Evolutionary conservation across 305 asterid genomes (phyloP).

Genomic region (Lippia alba): DNA sequence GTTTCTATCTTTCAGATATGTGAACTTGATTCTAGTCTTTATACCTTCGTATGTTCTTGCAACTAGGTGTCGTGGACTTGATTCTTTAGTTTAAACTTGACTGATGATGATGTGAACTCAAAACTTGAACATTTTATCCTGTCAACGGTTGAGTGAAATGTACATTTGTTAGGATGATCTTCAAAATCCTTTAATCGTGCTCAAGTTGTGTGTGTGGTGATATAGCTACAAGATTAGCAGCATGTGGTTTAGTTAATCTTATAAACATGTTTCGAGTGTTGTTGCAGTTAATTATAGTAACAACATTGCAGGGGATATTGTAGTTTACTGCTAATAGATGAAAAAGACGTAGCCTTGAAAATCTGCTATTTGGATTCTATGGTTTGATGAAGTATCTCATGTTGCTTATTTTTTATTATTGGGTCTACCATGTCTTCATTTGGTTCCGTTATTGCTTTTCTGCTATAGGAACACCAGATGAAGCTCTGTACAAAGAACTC

Average conservation of each 20-base stretch:
- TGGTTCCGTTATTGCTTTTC: slow-evolving; percentile 21
- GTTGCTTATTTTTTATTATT: slow-evolving; percentile 10
- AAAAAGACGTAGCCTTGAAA: neutral
- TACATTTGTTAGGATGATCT: neutral
- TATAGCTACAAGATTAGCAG: slow-evolving; percentile 1
- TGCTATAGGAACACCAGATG: slow-evolving; percentile 51
- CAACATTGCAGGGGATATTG: neutral
- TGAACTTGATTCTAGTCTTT: neutral
- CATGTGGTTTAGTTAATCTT: slow-evolving; percentile 1
- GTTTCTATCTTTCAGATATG: neutral
- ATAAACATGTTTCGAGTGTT: slow-evolving; percentile 1
- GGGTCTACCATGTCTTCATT: neutral
- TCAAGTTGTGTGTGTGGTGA: neutral
- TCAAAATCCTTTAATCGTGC: neutral
- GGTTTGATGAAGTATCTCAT: slow-evolving; percentile 26
- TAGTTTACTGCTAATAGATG: neutral
- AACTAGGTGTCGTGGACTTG: neutral
- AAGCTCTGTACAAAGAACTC: slow-evolving; percentile 74
- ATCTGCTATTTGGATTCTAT: slow-evolving; percentile 17
- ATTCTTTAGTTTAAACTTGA: neutral
- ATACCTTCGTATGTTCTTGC: neutral
- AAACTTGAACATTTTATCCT: neutral
- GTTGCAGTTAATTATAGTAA: neutral
- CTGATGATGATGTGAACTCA: slow-evolving; percentile 1
- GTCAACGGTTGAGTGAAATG: neutral